Conservation (phyloP, 305 asterid genomes). For the Salvia sclarea region DNA sequence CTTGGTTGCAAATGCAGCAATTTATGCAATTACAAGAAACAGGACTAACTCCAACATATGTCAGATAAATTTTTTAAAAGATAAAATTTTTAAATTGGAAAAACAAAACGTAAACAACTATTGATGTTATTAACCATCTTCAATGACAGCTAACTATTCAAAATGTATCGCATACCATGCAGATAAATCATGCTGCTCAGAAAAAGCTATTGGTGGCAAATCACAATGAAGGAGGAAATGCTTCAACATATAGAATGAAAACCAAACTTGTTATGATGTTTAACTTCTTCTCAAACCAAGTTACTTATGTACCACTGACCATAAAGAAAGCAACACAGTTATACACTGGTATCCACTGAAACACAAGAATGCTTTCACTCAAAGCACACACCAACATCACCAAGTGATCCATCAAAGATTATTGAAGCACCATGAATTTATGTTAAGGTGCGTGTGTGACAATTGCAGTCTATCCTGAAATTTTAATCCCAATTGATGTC, state of each 20-base stretch:
- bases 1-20: slow-evolving; percentile 17
- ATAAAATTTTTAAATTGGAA: background rate
- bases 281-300: background rate
- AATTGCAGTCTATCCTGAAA: background rate
- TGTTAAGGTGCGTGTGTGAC: background rate
- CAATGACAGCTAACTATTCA: slow-evolving; percentile 1
- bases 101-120: background rate
- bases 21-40: background rate
- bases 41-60: background rate
- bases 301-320: background rate
- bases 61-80: background rate
- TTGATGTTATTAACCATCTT: background rate
- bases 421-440: background rate
- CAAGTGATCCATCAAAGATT: background rate
- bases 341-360: background rate
- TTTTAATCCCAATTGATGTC: background rate
- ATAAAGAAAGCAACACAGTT: background rate
- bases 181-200: slow-evolving; percentile 16
- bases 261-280: too few species aligned
- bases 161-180: background rate
- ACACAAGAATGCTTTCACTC: background rate
- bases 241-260: too few species aligned
- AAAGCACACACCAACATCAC: background rate
- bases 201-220: slow-evolving; percentile 3
- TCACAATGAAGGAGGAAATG: too few species aligned